Conservation (phyloP, 805 yeast genomes). For the Zygotorulaspora sp. region DNA sequence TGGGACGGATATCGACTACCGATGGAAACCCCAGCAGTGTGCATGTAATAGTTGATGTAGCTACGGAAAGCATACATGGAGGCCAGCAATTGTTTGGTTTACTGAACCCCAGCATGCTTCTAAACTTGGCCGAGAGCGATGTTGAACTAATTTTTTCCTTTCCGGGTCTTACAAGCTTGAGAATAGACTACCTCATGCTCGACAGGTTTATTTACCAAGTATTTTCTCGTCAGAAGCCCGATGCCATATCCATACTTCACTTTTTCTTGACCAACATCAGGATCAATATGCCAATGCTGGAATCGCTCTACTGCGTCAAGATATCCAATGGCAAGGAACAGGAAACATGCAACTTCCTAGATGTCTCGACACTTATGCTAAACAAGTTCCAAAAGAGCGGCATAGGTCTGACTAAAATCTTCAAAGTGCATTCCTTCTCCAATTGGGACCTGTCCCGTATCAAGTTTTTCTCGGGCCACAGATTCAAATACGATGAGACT, state of each 20-base stretch:
- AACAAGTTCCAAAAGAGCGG: slow-evolving; percentile 12
- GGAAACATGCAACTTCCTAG: slow-evolving; percentile 23
- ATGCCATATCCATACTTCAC: slow-evolving; percentile 9
- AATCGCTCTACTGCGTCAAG: slow-evolving; percentile 14
- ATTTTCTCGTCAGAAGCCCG: neutral
- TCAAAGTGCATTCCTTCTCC: slow-evolving; percentile 25
- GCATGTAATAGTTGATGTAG: slow-evolving; percentile 8
- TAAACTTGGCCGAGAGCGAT: neutral
- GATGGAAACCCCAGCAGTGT: neutral
- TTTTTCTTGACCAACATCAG: slow-evolving; percentile 11
- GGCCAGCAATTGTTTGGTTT: slow-evolving; percentile 18
- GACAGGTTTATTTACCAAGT: slow-evolving; percentile 23
- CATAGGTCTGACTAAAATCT: slow-evolving; percentile 16
- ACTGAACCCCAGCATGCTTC: slow-evolving; percentile 7
- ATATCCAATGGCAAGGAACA: slow-evolving; percentile 3
- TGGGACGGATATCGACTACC: neutral
- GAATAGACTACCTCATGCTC: slow-evolving; percentile 21
- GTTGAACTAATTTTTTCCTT: slow-evolving; percentile 7
- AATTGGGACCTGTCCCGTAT: slow-evolving; percentile 26
- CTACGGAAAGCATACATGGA: neutral
- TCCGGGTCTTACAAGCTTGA: slow-evolving; percentile 12
- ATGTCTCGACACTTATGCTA: slow-evolving; percentile 19
- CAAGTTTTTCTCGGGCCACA: slow-evolving; percentile 24
- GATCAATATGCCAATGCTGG: slow-evolving; percentile 16
- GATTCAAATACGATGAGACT: slow-evolving; percentile 23